These are phyloP conservation scores for Phytopythium sindhum DNA, from an alignment of 352 stramenopile genomes.

Conservation along the genomic window DNA sequence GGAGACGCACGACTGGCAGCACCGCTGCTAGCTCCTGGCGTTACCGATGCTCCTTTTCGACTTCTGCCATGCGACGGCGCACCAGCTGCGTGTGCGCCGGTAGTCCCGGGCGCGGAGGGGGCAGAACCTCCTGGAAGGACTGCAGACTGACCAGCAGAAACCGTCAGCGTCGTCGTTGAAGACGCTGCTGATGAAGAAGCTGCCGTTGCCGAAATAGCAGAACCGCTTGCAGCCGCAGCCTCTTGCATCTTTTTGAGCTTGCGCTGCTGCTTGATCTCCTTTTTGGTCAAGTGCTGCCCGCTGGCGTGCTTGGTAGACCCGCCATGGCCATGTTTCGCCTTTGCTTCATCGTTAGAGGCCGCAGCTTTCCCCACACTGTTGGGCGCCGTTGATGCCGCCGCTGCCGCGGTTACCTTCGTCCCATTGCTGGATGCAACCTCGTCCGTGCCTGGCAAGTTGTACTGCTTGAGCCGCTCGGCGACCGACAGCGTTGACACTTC, in stretches of 20 bases:
- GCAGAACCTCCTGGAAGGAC: not conserved
- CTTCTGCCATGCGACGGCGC: not conserved
- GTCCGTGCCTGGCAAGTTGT: slow-evolving; percentile 6
- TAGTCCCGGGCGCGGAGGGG: not conserved
- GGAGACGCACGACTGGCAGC: slow-evolving; percentile 14
- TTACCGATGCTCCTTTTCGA: not conserved
- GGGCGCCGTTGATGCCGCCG: not conserved
- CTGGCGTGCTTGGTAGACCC: not conserved
- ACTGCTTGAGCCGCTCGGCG: slow-evolving; percentile 53
- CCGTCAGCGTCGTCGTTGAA: not conserved
- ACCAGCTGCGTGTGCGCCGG: not conserved
- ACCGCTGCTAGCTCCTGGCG: not conserved
- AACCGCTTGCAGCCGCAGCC: slow-evolving; percentile 3
- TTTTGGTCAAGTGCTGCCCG: slow-evolving; percentile 42
- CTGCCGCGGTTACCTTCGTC: not conserved
- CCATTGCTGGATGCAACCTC: not conserved
- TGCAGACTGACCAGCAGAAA: not conserved
- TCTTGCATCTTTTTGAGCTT: slow-evolving; percentile 75
- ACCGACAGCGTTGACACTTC: slow-evolving; percentile 64
- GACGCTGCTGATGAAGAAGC: slow-evolving; percentile 2
- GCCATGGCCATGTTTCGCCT: slow-evolving; percentile 18
- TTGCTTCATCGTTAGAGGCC: not conserved
- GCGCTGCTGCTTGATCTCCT: slow-evolving; percentile 65
- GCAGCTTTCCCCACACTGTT: not conserved
- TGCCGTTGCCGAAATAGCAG: not conserved